phyloP scores from a whole-genome alignment of 106 monocot species.

The Platanthera guangdongensis region DNA sequence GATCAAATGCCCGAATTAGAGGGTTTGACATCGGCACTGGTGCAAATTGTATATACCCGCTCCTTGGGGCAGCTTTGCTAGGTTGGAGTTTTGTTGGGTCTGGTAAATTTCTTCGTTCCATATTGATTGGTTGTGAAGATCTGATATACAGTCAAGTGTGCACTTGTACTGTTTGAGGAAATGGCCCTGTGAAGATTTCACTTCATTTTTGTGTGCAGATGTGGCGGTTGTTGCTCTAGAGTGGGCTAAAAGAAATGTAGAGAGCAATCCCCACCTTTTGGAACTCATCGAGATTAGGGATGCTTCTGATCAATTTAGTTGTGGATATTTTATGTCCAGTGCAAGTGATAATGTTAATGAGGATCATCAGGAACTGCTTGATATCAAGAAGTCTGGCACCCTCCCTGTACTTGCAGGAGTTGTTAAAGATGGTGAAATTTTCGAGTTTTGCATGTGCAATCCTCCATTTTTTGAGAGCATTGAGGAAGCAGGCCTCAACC shows the following conservation, averaged over 20 bases:
- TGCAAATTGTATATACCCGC: conserved; percentile 93
- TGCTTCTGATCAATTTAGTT: conserved; percentile 20
- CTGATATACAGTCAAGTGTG: neutral
- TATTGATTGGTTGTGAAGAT: neutral
- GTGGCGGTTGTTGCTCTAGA: conserved; percentile 73
- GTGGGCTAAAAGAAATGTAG: conserved; percentile 83
- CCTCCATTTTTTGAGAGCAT: conserved; percentile 92
- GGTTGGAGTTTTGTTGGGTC: conserved; percentile 93
- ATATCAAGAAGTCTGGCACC: neutral
- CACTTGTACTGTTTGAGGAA: neutral
- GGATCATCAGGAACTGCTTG: neutral
- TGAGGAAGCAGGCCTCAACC: conserved; percentile 78
- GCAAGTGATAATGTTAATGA: conserved; percentile 2
- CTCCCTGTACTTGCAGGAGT: conserved; percentile 55
- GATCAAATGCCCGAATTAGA: conserved; percentile 31
- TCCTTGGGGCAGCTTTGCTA: conserved; percentile 76
- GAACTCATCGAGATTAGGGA: conserved; percentile 76
- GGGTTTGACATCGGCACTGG: conserved; percentile 96
- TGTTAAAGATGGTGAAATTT: conserved; percentile 63
- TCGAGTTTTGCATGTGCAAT: conserved; percentile 99
- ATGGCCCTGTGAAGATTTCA: neutral
- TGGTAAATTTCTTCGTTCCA: conserved; percentile 26
- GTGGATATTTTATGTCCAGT: neutral
- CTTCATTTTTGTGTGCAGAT: conserved; percentile 34
- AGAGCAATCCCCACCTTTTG: conserved; percentile 76